phyloP scores from a whole-genome alignment of 164 flowering plant genomes.

The Macadamia tetraphylla region DNA sequence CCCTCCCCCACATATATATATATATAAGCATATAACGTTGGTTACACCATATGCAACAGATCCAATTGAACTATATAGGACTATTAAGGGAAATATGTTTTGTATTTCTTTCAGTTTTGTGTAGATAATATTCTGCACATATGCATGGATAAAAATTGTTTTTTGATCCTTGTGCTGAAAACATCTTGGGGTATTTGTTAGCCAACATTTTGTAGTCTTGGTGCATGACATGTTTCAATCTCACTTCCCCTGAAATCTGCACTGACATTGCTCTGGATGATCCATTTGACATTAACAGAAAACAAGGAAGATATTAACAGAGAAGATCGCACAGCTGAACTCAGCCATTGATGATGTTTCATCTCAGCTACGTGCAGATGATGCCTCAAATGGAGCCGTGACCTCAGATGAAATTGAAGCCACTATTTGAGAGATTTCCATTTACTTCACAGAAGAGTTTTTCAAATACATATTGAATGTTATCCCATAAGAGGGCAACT shows the following conservation, averaged over 20 bases:
- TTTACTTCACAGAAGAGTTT: not conserved
- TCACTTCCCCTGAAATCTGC: not conserved
- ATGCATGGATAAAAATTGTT: too few species aligned
- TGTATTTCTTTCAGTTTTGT: too few species aligned
- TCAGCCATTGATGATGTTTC: slow-evolving; percentile 84
- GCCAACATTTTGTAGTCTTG: not conserved
- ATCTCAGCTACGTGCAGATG: slow-evolving; percentile 57
- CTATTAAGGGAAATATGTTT: too few species aligned
- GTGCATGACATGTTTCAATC: not conserved
- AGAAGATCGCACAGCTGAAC: slow-evolving; percentile 86
- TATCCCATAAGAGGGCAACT: not conserved
- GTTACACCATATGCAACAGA: too few species aligned
- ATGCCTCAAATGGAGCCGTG: slow-evolving; percentile 42
- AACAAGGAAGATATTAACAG: slow-evolving; percentile 57
- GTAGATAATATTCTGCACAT: too few species aligned
- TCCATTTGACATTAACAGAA: slow-evolving; percentile 44
- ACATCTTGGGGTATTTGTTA: not conserved
- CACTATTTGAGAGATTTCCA: slow-evolving; percentile 22
- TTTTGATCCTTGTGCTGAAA: too few species aligned
- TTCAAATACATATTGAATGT: not conserved
- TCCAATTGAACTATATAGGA: too few species aligned
- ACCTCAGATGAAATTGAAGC: slow-evolving; percentile 62
- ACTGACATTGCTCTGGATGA: not conserved
- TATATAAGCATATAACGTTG: too few species aligned
- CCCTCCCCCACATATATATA: too few species aligned